phyloP scores from a whole-genome alignment of 2,329 filamentous ascomycete genomes.

The Pseudogymnoascus sp. region DNA sequence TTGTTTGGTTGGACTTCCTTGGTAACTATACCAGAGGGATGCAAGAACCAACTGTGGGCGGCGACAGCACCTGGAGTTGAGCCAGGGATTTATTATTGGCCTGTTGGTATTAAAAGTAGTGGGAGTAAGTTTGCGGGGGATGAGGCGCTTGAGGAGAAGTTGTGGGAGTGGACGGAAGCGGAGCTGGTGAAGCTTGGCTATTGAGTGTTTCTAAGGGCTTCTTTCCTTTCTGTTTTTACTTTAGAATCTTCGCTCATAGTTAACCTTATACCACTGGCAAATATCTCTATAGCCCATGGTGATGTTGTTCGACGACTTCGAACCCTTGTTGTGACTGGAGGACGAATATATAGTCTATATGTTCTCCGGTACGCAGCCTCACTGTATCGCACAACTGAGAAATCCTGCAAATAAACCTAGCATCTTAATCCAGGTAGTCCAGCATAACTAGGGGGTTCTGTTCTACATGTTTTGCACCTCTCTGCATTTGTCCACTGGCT shows the following conservation, averaged over 20 bases:
- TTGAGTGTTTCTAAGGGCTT: neutral
- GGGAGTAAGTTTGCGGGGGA: constrained; percentile 16
- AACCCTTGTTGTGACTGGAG: neutral
- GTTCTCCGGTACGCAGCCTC: neutral
- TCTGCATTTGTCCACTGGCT: neutral
- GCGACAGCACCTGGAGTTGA: constrained; percentile 29
- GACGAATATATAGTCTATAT: neutral
- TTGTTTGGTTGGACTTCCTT: neutral
- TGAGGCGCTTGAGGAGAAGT: constrained; percentile 21
- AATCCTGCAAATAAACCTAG: neutral
- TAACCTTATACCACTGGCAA: neutral
- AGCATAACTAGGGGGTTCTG: neutral
- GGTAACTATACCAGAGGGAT: constrained; percentile 24
- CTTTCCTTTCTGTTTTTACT: neutral
- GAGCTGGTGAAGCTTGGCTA: constrained; percentile 16
- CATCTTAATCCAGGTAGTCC: neutral
- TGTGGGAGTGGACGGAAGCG: constrained; percentile 29
- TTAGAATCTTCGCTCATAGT: neutral
- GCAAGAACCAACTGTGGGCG: constrained; percentile 39
- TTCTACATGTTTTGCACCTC: too few relatives aligned
- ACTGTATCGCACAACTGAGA: neutral
- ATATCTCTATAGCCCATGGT: neutral
- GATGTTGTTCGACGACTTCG: neutral
- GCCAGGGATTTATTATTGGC: constrained; percentile 31
- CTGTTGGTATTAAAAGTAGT: constrained; percentile 25